Evolutionary conservation across 805 yeast species (phyloP), one percentile per base, ranked within the genome.

Genomic region (Ogataea siamensis): DNA sequence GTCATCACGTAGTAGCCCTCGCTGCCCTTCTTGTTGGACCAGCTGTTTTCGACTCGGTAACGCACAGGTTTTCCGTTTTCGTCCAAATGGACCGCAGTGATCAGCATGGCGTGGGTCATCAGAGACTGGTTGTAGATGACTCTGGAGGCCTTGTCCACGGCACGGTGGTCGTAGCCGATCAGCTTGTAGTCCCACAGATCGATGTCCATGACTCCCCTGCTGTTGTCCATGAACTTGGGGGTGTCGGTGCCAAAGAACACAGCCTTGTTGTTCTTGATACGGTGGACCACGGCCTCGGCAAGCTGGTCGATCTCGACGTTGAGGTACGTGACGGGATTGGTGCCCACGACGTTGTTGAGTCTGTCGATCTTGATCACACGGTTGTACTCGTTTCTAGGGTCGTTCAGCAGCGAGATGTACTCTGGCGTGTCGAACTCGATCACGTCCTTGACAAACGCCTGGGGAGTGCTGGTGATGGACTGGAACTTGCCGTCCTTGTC

Each of bases 101-200:
- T 76, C 15, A 80, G 72, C 96, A 87, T 87, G 24, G 96, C 96
- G 55, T 87, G 96, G 11, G 94, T 87, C 94, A 87, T 85, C 47
- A 78, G 66, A 16, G 88, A 80, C 47, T 86, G 79, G 40, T 78
- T 78, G 47, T 83, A 80, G 43, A 70, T 63, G 44, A 87, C 78
- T 46, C 95, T 69, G 34, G 87, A 81, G 14, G 78, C 78, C 66
- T 87, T 87, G 34, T 58, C 45, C 50, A 52, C 45, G 51, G 74
- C 68, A 36, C 73, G 66, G 53, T 73, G 63, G 37, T 68, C 58
- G 69, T 78, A 70, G 32, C 80, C 78, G 32, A 62, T 53, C 39
- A 79, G 61, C 45, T 74, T 65, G 62, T 78, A 84, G 52, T 83
- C 80, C 76, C 79, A 87, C 14, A 83, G 71, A 27, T 74, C 71